phyloP scores from a whole-genome alignment of 2,329 filamentous ascomycete genomes.

The Neofusicoccum sp. region DNA sequence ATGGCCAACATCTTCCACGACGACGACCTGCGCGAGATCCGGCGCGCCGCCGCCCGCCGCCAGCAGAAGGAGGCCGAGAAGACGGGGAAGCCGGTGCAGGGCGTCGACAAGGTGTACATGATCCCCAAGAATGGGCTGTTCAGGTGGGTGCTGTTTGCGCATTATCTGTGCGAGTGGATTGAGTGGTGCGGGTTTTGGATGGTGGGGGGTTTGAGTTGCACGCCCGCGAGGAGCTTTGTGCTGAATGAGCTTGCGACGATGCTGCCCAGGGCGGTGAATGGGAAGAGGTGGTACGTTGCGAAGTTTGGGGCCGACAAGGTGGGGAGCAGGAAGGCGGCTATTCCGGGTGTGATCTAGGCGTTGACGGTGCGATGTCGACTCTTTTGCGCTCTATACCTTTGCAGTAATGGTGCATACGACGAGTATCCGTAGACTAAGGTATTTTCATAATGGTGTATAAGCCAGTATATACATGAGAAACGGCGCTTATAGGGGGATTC shows the following conservation, averaged over 20 bases:
- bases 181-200: constrained; percentile 93
- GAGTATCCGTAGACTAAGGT: not conserved
- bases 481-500: not conserved
- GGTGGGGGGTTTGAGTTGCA: constrained; percentile 62
- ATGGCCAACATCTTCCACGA: constrained; percentile 85
- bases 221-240: constrained; percentile 77
- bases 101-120: constrained; percentile 79
- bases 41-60: constrained; percentile 64
- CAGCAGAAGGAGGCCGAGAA: constrained; percentile 52
- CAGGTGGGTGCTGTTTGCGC: constrained; percentile 78
- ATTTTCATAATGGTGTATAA: not conserved
- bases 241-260: constrained; percentile 87
- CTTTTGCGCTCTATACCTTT: not conserved
- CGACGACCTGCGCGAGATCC: constrained; percentile 82
- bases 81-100: constrained; percentile 45
- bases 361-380: not conserved
- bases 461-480: not conserved
- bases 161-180: constrained; percentile 95
- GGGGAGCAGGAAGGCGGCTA: constrained; percentile 69
- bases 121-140: constrained; percentile 84
- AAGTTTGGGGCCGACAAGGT: constrained; percentile 85
- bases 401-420: not conserved
- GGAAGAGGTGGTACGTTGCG: constrained; percentile 80
- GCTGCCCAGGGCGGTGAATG: constrained; percentile 79
- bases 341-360: constrained; percentile 55